These are phyloP conservation scores for Metschnikowia bowlesiae DNA, from an alignment of 805 yeast genomes.

Conservation along the genomic window DNA sequence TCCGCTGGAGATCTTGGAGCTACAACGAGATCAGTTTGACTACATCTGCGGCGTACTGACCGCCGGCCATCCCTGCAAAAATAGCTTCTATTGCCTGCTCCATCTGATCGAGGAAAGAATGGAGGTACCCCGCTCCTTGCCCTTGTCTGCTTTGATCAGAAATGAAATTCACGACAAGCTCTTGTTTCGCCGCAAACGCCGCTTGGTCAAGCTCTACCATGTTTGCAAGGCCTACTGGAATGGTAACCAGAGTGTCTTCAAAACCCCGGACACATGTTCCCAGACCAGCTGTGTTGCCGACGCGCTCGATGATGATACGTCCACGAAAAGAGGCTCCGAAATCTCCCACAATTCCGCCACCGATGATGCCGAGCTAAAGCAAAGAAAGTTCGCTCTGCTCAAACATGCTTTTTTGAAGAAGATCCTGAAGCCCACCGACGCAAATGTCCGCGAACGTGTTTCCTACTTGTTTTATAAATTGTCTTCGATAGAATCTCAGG, in stretches of 20 bases:
- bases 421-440: slow-evolving; percentile 11
- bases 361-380: not conserved
- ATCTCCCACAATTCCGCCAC: slow-evolving; percentile 2
- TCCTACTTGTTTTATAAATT: slow-evolving; percentile 20
- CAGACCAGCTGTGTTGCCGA: slow-evolving; percentile 11
- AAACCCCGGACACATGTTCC: slow-evolving; percentile 11
- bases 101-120: slow-evolving; percentile 14
- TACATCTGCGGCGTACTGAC: slow-evolving; percentile 15
- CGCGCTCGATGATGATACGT: not conserved
- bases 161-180: slow-evolving; percentile 10
- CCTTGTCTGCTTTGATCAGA: slow-evolving; percentile 10
- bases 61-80: slow-evolving; percentile 9
- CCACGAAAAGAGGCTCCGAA: slow-evolving; percentile 9
- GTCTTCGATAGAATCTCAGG: slow-evolving; percentile 10
- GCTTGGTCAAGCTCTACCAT: slow-evolving; percentile 9
- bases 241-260: slow-evolving; percentile 4
- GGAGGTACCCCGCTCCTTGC: slow-evolving; percentile 9
- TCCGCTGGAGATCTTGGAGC: slow-evolving; percentile 11
- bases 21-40: slow-evolving; percentile 13
- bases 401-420: slow-evolving; percentile 10
- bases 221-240: slow-evolving; percentile 15
- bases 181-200: slow-evolving; percentile 11
- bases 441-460: slow-evolving; percentile 16
- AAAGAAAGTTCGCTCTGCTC: slow-evolving; percentile 9
- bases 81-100: slow-evolving; percentile 10